Evolutionary conservation across 306 rosid species (phyloP).

Genomic region (Trifolium subterraneum): DNA sequence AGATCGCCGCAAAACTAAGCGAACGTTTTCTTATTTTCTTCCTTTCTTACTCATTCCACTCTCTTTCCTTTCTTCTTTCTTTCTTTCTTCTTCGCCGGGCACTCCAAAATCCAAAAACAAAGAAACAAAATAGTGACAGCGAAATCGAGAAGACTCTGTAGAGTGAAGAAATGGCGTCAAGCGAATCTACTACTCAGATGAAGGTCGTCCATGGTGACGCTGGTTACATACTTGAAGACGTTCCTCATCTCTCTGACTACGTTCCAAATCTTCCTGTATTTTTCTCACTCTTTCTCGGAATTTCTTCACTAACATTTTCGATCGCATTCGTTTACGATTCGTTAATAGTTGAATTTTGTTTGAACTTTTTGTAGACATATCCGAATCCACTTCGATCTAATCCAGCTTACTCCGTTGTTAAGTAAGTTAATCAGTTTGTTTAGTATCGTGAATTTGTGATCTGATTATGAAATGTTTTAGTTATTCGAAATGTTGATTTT

Average conservation of each 20-base stretch:
- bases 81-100: slow-evolving; percentile 17
- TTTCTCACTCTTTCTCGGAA: neutral
- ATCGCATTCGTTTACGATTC: slow-evolving; percentile 6
- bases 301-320: slow-evolving; percentile 1
- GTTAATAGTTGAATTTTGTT: neutral
- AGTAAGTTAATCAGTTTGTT: slow-evolving; percentile 53
- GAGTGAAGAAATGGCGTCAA: slow-evolving; percentile 48
- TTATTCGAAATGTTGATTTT: slow-evolving; percentile 27
- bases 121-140: neutral
- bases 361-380: slow-evolving; percentile 60
- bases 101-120: neutral
- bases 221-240: slow-evolving; percentile 84
- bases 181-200: slow-evolving; percentile 38
- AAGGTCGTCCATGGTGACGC: slow-evolving; percentile 62
- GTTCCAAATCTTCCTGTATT: slow-evolving; percentile 69
- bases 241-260: slow-evolving; percentile 84
- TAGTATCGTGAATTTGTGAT: slow-evolving; percentile 5
- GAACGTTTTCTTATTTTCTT: neutral
- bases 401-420: slow-evolving; percentile 96
- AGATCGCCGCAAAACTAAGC: slow-evolving; percentile 29
- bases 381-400: slow-evolving; percentile 89
- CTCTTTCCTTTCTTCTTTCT: neutral
- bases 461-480: slow-evolving; percentile 27
- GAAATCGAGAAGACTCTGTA: neutral
- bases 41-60: slow-evolving; percentile 7